phyloP scores from a whole-genome alignment of 1,284 basidiomycete genomes.

The Ustilago sp. region DNA sequence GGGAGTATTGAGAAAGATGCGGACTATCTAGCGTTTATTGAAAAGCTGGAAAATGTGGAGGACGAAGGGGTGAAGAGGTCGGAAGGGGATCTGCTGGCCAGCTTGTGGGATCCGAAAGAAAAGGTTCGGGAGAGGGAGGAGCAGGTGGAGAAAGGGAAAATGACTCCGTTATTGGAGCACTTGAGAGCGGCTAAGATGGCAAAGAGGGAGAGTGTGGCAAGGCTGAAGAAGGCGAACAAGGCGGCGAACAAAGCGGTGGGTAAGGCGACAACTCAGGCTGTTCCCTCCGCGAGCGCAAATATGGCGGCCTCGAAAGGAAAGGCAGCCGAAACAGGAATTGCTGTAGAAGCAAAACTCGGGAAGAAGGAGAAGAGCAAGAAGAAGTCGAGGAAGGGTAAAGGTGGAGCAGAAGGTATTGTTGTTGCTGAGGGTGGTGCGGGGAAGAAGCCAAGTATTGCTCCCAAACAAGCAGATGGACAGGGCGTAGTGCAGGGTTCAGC shows the following conservation, averaged over 20 bases:
- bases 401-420: background rate
- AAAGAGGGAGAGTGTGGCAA: constrained; percentile 32
- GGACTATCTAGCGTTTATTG: constrained; percentile 47
- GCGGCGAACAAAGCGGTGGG: constrained; percentile 8
- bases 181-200: constrained; percentile 49
- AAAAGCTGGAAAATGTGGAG: constrained; percentile 29
- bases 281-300: no score
- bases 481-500: background rate
- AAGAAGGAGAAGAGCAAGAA: constrained; percentile 8
- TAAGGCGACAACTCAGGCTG: no score
- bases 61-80: constrained; percentile 34
- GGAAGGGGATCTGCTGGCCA: constrained; percentile 53
- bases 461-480: background rate
- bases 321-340: background rate
- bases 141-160: constrained; percentile 26
- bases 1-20: constrained; percentile 79
- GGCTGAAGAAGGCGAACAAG: constrained; percentile 41
- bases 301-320: background rate
- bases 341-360: constrained; percentile 14
- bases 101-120: constrained; percentile 21
- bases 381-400: constrained; percentile 14
- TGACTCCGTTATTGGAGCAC: constrained; percentile 60
- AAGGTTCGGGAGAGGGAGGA: constrained; percentile 30
- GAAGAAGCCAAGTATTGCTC: background rate
- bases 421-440: background rate